phyloP scores from a whole-genome alignment of 495 filamentous ascomycete genomes.

The Penicillium dipodomyicola region DNA sequence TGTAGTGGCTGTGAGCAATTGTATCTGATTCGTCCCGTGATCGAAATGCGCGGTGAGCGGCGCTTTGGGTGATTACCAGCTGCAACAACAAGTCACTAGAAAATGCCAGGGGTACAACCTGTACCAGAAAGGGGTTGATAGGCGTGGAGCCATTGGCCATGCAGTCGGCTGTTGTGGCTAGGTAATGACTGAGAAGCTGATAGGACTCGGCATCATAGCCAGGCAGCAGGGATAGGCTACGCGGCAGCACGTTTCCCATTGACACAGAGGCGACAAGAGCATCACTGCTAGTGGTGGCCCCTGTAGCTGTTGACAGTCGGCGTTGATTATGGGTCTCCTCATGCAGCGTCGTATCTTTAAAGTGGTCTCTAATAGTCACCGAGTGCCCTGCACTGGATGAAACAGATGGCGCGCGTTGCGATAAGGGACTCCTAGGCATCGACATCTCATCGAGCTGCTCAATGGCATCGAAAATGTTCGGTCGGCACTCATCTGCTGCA shows the following conservation, averaged over 20 bases:
- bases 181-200: slow-evolving; percentile 37
- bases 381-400: slow-evolving; percentile 20
- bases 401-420: slow-evolving; percentile 20
- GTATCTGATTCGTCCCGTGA: slow-evolving; percentile 35
- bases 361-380: background rate
- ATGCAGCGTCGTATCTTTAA: background rate
- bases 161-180: slow-evolving; percentile 37
- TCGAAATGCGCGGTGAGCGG: slow-evolving; percentile 39
- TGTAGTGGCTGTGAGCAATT: slow-evolving; percentile 37
- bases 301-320: slow-evolving; percentile 4
- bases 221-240: slow-evolving; percentile 36
- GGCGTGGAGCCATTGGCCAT: slow-evolving; percentile 43
- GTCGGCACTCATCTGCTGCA: slow-evolving; percentile 1
- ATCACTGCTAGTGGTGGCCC: background rate
- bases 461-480: slow-evolving; percentile 8
- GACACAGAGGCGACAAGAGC: slow-evolving; percentile 11
- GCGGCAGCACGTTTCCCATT: slow-evolving; percentile 27
- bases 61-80: slow-evolving; percentile 40
- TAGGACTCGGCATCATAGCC: slow-evolving; percentile 35
- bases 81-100: slow-evolving; percentile 38
- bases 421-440: slow-evolving; percentile 12
- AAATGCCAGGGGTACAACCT: slow-evolving; percentile 40
- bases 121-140: slow-evolving; percentile 38
- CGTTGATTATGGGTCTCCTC: slow-evolving; percentile 2
- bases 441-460: slow-evolving; percentile 15